Evolutionary conservation across 768 basidiomycete species (phyloP).

Genomic region (Mycena rosella): DNA sequence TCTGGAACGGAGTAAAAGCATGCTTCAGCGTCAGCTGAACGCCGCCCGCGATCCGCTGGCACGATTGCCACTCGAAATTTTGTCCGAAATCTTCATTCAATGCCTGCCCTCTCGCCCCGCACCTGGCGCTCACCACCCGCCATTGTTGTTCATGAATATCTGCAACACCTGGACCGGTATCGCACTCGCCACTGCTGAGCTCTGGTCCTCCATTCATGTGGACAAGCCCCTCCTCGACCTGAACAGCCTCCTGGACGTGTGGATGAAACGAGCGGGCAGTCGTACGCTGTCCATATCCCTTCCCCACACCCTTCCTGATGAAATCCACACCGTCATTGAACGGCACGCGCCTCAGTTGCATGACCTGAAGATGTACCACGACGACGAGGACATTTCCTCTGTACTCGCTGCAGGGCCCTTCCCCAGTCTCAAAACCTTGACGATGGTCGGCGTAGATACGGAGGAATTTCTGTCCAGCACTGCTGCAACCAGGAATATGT

Average conservation of each 20-base stretch:
- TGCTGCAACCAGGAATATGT: not conserved
- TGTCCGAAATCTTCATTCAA: conserved; percentile 16
- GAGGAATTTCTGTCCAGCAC: too few species aligned
- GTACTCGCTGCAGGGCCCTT: too few species aligned
- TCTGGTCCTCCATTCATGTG: not conserved
- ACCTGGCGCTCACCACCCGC: not conserved
- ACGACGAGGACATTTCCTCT: not conserved
- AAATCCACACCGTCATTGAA: not conserved
- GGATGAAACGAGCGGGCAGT: not conserved
- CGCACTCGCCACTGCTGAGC: not conserved
- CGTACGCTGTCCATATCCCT: not conserved
- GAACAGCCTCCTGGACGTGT: not conserved
- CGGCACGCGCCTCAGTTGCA: not conserved
- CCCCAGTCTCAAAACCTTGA: too few species aligned
- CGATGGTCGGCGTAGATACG: too few species aligned
- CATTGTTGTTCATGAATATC: not conserved
- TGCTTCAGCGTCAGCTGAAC: not conserved
- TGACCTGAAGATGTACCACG: not conserved
- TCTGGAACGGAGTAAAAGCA: not conserved
- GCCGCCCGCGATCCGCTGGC: not conserved
- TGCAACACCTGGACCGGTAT: conserved; percentile 4
- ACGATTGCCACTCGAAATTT: conserved; percentile 2
- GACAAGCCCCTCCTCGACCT: not conserved
- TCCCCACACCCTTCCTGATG: too few species aligned
- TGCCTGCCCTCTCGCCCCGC: not conserved